Evolutionary conservation across 805 yeast genomes (phyloP).

Genomic region (Wickerhamomyces queroliae): DNA sequence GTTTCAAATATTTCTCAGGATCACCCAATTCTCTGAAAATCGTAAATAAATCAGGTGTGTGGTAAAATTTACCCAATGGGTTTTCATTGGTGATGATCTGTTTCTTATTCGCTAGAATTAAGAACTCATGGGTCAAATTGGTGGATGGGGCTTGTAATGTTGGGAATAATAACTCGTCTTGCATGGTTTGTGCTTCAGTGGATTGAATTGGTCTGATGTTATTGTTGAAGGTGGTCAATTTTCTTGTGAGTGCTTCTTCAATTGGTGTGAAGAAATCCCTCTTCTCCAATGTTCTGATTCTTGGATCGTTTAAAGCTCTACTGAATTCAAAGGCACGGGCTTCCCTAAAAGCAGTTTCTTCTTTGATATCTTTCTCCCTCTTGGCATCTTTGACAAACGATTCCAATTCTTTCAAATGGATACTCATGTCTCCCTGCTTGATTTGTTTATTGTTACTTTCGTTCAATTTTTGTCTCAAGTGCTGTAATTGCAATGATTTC

Average conservation of each 20-base stretch:
- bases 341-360: conserved; percentile 41
- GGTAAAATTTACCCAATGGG: conserved; percentile 33
- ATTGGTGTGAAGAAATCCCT: conserved; percentile 36
- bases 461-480: neutral
- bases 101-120: conserved; percentile 11
- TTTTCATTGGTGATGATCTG: conserved; percentile 25
- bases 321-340: conserved; percentile 50
- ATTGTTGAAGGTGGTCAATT: conserved; percentile 6
- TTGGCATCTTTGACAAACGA: conserved; percentile 38
- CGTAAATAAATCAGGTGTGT: conserved; percentile 35
- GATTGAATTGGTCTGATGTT: conserved; percentile 17
- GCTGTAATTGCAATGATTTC: conserved; percentile 3
- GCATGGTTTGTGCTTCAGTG: neutral
- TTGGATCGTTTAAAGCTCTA: conserved; percentile 24
- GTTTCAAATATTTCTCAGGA: conserved; percentile 27
- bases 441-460: neutral
- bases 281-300: conserved; percentile 33
- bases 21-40: conserved; percentile 35
- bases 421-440: conserved; percentile 1
- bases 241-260: conserved; percentile 8
- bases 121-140: conserved; percentile 15
- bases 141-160: conserved; percentile 6
- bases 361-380: conserved; percentile 29
- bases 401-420: conserved; percentile 28
- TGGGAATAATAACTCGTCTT: conserved; percentile 20